Base-by-base conservation (phyloP, 1,284 basidiomycete genomes). In the Microbotryum scabiosae region DNA sequence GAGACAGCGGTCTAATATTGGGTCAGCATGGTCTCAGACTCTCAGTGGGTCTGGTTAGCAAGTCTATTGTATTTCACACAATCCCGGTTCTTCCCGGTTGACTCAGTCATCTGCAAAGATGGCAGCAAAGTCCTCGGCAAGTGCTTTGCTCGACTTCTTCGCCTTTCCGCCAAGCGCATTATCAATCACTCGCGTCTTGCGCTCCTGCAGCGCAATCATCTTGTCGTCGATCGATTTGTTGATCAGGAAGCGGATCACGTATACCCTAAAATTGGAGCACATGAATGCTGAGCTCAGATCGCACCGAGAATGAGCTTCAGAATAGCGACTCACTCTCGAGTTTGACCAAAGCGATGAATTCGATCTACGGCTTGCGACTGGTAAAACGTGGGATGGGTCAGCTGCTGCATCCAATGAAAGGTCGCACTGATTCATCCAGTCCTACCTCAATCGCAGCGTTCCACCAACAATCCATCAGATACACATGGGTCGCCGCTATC, bases 341-440 rank as follows among this genome's bases (percentile, higher is more conserved):
- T 65, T 51, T 72, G 70, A 14, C 69, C 71, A 41, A 69, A 71
- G 9, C 71, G 68, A 50, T 72, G 71, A 16, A 69, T 69, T 45
- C 63, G 64, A 52, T 71, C 70, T 21, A 71, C 65, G n/a, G 70
- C 69, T 53, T 72, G 70, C 69, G 28, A 69, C 62, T 4, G 68
- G 8, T 68, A 41, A 41, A 25, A 43, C 44, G 21, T 14, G 23
- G 23, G 26, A 21, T 23, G 5, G 52, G 46, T 28, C 10, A 25
- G 20, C 20, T 41, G 14, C 36, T 41, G 36, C 36, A 12, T 12
- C 12, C 36, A 4, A 41, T 14, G 32, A 10, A 41, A 44, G 12
- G 20, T 25, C 57, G 20, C 25, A 10, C 12, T 30, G 26, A 16
- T 28, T 1, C 16, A 46, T 25, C 16, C 23, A 46, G 20, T 51